Conservation (phyloP, 495 filamentous ascomycete genomes). For the Penicillium waksmanii region DNA sequence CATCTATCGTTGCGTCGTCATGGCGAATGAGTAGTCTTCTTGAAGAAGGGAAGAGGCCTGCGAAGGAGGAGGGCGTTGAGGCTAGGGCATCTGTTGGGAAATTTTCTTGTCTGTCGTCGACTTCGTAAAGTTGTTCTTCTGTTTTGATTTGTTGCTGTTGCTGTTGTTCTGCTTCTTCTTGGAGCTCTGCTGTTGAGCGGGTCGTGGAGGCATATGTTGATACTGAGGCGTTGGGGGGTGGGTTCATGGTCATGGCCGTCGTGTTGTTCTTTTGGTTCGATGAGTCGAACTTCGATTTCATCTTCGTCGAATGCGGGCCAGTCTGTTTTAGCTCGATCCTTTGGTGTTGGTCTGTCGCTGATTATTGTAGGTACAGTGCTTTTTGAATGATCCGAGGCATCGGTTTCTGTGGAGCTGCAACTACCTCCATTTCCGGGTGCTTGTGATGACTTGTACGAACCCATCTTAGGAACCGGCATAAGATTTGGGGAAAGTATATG, state of each 20-base stretch:
- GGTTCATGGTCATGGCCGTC: slow-evolving; percentile 15
- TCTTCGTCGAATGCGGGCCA: slow-evolving; percentile 38
- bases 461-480: slow-evolving; percentile 28
- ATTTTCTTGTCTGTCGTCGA: slow-evolving; percentile 66
- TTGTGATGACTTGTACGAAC: slow-evolving; percentile 40
- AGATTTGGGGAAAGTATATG: too few relatives aligned
- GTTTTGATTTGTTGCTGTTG: slow-evolving; percentile 10
- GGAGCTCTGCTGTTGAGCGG: slow-evolving; percentile 62
- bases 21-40: slow-evolving; percentile 82
- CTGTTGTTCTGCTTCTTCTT: slow-evolving; percentile 45
- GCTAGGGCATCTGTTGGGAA: slow-evolving; percentile 66
- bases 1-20: slow-evolving; percentile 88
- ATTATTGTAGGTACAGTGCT: slow-evolving; percentile 71
- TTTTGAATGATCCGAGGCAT: slow-evolving; percentile 65
- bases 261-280: not conserved
- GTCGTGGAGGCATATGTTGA: slow-evolving; percentile 82
- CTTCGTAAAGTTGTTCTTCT: slow-evolving; percentile 60
- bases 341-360: slow-evolving; percentile 56
- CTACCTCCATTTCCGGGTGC: slow-evolving; percentile 43
- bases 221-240: slow-evolving; percentile 65
- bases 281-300: not conserved
- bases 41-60: slow-evolving; percentile 82
- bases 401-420: slow-evolving; percentile 63
- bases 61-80: slow-evolving; percentile 83
- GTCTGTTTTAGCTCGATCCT: slow-evolving; percentile 12